Percentiles rank a stretch among this genome's conserved stretches.
Evolutionary conservation across 106 monocot species (phyloP).

Genomic region (Iris macrosiphon): DNA sequence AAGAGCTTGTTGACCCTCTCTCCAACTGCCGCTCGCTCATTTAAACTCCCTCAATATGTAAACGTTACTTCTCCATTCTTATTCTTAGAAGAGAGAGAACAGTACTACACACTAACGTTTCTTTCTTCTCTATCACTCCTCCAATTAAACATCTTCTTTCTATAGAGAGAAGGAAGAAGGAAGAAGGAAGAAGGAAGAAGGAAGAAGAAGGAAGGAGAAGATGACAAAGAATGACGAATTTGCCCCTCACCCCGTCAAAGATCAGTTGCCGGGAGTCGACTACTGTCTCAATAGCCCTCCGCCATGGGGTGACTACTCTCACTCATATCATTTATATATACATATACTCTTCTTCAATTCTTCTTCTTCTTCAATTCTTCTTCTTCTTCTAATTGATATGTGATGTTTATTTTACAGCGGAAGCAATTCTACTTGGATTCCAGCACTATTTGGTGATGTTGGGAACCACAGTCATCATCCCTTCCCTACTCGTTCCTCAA

Average conservation of each 20-base stretch:
- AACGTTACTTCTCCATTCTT: too few species aligned
- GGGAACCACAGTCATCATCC: slow-evolving; percentile 66
- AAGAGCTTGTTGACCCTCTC: too few species aligned
- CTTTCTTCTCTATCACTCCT: too few species aligned
- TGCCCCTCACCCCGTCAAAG: slow-evolving; percentile 18
- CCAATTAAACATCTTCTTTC: too few species aligned
- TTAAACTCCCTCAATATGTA: too few species aligned
- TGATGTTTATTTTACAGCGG: too few species aligned
- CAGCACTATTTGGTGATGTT: slow-evolving; percentile 91
- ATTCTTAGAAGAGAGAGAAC: too few species aligned
- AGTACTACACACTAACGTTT: too few species aligned
- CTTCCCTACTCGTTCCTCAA: slow-evolving; percentile 64
- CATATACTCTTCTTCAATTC: slow-evolving; percentile 4
- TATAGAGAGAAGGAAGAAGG: not conserved
- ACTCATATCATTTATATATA: too few species aligned
- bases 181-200: not conserved
- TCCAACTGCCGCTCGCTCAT: too few species aligned
- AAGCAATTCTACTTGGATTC: slow-evolving; percentile 63
- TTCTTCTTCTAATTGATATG: too few species aligned
- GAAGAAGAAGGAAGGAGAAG: not conserved
- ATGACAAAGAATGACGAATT: slow-evolving; percentile 13
- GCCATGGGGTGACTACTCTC: slow-evolving; percentile 15
- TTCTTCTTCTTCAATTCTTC: too few species aligned
- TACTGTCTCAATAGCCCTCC: slow-evolving; percentile 18
- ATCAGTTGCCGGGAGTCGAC: slow-evolving; percentile 17